Conservation (phyloP, 176 grass and related monocot species). For the Poa annua region DNA sequence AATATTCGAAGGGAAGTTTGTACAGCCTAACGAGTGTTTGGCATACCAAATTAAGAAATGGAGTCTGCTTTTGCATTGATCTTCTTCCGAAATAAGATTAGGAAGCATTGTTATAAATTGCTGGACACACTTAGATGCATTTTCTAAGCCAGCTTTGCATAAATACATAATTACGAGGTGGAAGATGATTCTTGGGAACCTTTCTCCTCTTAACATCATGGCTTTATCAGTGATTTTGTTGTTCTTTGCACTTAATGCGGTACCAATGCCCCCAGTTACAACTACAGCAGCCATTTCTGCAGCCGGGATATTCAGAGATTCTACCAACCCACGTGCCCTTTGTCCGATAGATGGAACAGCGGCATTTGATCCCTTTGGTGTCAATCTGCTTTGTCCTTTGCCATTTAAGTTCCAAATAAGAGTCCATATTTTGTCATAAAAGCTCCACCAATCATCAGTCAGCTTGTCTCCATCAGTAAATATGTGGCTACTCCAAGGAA, state of each 20-base stretch:
- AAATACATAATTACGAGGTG: conserved; percentile 90
- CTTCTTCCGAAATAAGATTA: conserved; percentile 81
- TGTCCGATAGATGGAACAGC: conserved; percentile 77
- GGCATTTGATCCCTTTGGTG: conserved; percentile 59
- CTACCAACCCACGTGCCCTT: conserved; percentile 93
- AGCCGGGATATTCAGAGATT: conserved; percentile 96
- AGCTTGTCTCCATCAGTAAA: conserved; percentile 56
- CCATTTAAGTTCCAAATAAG: conserved; percentile 79
- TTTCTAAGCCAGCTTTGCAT: conserved; percentile 92
- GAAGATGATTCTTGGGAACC: conserved; percentile 84
- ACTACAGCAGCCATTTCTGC: conserved; percentile 98
- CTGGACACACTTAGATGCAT: conserved; percentile 72
- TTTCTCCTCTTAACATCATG: conserved; percentile 90
- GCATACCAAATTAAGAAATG: conserved; percentile 91
- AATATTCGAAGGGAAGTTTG: neutral
- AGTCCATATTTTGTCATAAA: conserved; percentile 90
- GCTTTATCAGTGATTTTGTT: conserved; percentile 90
- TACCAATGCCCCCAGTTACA: conserved; percentile 88
- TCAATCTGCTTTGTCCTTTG: conserved; percentile 66
- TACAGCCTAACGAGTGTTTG: conserved; percentile 1
- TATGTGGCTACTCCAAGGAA: conserved; percentile 58
- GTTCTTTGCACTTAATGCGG: conserved; percentile 70
- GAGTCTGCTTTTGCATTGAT: conserved; percentile 81
- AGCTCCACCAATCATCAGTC: conserved; percentile 69
- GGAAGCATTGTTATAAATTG: conserved; percentile 90